phyloP scores from a whole-genome alignment of 306 rosid genomes.

The Fagus crenata region DNA sequence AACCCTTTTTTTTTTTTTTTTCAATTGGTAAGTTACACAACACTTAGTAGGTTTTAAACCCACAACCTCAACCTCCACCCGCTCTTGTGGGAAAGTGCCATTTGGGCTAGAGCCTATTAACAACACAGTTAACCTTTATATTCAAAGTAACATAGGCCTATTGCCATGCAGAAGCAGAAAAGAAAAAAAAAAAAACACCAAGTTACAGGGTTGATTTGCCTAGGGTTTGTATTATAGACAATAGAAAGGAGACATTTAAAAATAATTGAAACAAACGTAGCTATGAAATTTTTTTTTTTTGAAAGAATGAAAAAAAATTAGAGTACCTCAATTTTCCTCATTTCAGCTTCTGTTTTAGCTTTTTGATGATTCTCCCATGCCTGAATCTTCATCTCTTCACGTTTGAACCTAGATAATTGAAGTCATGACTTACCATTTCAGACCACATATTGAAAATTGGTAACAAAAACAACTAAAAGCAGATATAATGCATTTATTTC shows the following conservation, averaged over 20 bases:
- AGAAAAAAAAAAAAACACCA: neutral
- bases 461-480: constrained; percentile 12
- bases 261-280: constrained; percentile 9
- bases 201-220: neutral
- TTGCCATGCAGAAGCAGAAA: neutral
- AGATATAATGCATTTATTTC: neutral
- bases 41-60: no score
- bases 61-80: no score
- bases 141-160: no score
- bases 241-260: constrained; percentile 13
- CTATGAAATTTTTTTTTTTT: constrained; percentile 16
- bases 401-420: constrained; percentile 72
- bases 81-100: no score
- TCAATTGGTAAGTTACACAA: no score
- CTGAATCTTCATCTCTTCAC: constrained; percentile 91
- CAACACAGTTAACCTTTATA: no score
- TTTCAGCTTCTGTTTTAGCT: constrained; percentile 94
- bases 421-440: constrained; percentile 30
- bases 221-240: neutral
- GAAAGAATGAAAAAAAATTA: constrained; percentile 7
- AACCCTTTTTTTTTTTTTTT: neutral
- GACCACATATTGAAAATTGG: constrained; percentile 22
- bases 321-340: constrained; percentile 86
- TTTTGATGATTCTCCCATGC: constrained; percentile 98
- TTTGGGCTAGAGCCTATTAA: no score